These are phyloP conservation scores for Suillus ampliporus DNA, from an alignment of 768 basidiomycete species.

Conservation along the genomic window DNA sequence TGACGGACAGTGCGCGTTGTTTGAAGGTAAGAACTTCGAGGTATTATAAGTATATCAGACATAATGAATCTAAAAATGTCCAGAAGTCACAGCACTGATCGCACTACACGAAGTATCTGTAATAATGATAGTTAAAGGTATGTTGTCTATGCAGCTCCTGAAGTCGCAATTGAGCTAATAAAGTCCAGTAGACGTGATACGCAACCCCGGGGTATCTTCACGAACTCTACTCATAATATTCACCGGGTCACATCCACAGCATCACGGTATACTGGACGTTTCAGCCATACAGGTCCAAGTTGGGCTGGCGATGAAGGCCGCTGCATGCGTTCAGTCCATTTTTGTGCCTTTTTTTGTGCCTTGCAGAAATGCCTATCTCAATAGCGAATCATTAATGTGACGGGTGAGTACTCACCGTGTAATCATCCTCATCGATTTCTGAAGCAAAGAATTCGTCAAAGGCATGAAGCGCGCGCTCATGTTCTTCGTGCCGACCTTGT, in stretches of 20 bases:
- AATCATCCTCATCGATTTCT: conserved; percentile 42
- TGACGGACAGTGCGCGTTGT: too few species aligned
- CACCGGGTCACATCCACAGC: conserved; percentile 5
- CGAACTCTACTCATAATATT: not conserved
- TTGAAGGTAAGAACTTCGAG: too few species aligned
- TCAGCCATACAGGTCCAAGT: conserved; percentile 25
- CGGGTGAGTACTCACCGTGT: conserved; percentile 29
- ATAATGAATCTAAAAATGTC: not conserved
- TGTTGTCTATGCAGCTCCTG: not conserved
- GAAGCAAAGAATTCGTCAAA: conserved; percentile 61
- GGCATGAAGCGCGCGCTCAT: conserved; percentile 56
- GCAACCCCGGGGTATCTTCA: not conserved
- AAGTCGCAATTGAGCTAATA: not conserved
- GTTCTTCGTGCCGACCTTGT: conserved; percentile 54
- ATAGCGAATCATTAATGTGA: not conserved
- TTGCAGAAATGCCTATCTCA: conserved; percentile 19
- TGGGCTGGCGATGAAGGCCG: conserved; percentile 14
- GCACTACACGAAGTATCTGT: not conserved
- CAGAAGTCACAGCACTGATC: not conserved
- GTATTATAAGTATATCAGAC: too few species aligned
- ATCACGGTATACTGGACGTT: conserved; percentile 23
- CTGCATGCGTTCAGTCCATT: conserved; percentile 37
- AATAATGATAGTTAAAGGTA: not conserved
- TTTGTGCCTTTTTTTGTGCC: conserved; percentile 28
- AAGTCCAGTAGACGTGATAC: not conserved